Base-by-base conservation (phyloP, 2,329 filamentous ascomycete genomes). In the Phaeosphaeriaceae sp. region DNA sequence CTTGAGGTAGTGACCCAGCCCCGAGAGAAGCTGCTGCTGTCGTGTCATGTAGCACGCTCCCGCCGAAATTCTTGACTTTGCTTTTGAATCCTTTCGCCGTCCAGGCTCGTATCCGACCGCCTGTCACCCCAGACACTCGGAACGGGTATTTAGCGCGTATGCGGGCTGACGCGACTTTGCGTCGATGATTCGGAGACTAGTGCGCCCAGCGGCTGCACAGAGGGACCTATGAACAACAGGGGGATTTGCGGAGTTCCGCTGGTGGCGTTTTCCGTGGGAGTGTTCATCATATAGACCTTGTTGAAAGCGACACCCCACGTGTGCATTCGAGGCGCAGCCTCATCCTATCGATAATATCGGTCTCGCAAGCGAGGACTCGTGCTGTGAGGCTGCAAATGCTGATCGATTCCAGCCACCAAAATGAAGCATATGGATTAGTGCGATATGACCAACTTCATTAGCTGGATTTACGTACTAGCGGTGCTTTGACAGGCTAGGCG, bases 61-160 rank as follows among this genome's bases (percentile, higher is more conserved):
- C 57, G 28, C 54, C 57, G 50, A 47, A 48, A 49, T 43, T 32
- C 32, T 30, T 35, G 30, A 49, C 28, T 26, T 47, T 65, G 49
- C 54, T 56, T 61, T 64, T 62, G 44, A 35, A 13, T 23, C 47
- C 46, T 40, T 15, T 52, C 28, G 35, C 21, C n/a, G 19, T 53
- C 50, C 21, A 51, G 49, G n/a, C 17, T 60, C 28, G 49, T 54
- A 26, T 46, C 55, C 52, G 58, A 59, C 54, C 54, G 59, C 64
- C 54, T 67, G 63, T 68, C 64, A 65, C 56, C 56, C 61, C 56
- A 52, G 32, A 24, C 48, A 28, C 54, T 59, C 56, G 67, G 67
- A 46, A 63, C 55, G 48, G 61, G 61, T 55, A 4, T 22, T 55
- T 60, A 53, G 57, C 28, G 52, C 55, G 54, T 56, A 56, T 55